phyloP scores from a whole-genome alignment of 2,329 filamentous ascomycete species.

The Fusarium sp. region DNA sequence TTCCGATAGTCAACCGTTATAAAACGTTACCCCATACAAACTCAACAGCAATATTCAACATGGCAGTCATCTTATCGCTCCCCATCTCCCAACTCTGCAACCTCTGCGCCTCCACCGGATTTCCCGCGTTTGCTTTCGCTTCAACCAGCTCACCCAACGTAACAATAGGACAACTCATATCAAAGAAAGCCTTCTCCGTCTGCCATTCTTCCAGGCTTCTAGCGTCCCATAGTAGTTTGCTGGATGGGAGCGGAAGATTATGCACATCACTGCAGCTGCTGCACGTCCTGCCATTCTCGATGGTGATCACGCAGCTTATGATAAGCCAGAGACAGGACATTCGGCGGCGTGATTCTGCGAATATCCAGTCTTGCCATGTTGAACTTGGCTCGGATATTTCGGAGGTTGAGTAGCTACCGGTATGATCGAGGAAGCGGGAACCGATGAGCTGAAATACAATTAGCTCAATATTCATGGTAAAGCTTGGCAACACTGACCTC shows the following conservation, averaged over 20 bases:
- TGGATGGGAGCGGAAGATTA: constrained; percentile 27
- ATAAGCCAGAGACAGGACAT: constrained; percentile 40
- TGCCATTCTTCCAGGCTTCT: constrained; percentile 40
- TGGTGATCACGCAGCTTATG: constrained; percentile 35
- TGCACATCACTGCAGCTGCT: not conserved
- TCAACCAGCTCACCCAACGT: constrained; percentile 36
- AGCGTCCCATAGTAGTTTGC: constrained; percentile 40
- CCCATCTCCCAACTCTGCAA: constrained; percentile 42
- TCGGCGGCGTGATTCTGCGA: constrained; percentile 45
- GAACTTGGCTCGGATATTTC: constrained; percentile 27
- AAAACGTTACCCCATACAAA: constrained; percentile 20
- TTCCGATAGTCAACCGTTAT: not conserved
- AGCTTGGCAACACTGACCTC: not conserved
- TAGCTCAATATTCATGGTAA: fast-evolving
- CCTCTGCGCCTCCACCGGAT: constrained; percentile 10
- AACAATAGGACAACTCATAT: constrained; percentile 4
- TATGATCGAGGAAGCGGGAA: constrained; percentile 8
- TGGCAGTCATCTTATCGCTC: constrained; percentile 35
- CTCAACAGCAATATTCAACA: constrained; percentile 40
- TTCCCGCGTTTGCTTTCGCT: not conserved
- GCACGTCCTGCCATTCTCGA: constrained; percentile 20
- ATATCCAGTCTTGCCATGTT: constrained; percentile 46
- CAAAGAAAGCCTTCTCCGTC: constrained; percentile 33
- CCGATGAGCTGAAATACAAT: constrained; percentile 11
- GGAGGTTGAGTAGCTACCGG: constrained; percentile 8